Conservation (phyloP, 2,329 filamentous ascomycete species). For the Conoideocrella luteorostrata region DNA sequence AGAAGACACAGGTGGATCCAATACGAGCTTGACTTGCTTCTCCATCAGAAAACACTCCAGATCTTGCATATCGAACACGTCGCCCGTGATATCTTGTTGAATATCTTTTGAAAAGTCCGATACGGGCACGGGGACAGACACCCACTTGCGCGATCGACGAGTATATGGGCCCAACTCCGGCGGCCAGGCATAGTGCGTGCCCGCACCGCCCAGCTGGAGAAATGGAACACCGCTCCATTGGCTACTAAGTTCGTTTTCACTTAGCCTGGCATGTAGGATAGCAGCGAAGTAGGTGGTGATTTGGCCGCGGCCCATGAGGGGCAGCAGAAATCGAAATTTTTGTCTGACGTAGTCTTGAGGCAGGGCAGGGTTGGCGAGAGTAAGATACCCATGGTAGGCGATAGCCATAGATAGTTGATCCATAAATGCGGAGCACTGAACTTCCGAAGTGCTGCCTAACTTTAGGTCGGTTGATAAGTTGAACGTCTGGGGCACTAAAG, state of each 20-base stretch:
- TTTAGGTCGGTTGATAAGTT: too few relatives aligned
- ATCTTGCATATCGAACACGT: conserved; percentile 15
- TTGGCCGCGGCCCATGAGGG: conserved; percentile 9
- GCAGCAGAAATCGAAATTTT: conserved; percentile 10
- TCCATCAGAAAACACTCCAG: conserved; percentile 12
- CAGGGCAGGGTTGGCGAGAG: conserved; percentile 10
- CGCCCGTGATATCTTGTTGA: conserved; percentile 9
- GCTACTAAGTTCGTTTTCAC: neutral
- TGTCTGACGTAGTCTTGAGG: conserved; percentile 6
- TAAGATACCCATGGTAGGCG: conserved; percentile 11
- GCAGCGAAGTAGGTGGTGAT: conserved; percentile 12
- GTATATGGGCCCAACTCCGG: conserved; percentile 1
- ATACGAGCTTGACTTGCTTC: conserved; percentile 4
- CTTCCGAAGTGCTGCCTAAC: neutral
- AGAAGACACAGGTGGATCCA: neutral
- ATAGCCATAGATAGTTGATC: conserved; percentile 9
- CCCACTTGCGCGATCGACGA: neutral
- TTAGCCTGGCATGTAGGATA: conserved; percentile 10
- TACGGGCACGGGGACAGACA: conserved; percentile 8
- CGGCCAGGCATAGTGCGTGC: conserved; percentile 32
- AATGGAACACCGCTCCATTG: conserved; percentile 36
- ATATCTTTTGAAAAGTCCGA: conserved; percentile 9
- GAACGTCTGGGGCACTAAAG: neutral
- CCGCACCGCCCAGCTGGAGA: conserved; percentile 57
- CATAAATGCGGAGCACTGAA: conserved; percentile 10